phyloP scores from a whole-genome alignment of 164 flowering plant genomes.

The Vitis amurensis region DNA sequence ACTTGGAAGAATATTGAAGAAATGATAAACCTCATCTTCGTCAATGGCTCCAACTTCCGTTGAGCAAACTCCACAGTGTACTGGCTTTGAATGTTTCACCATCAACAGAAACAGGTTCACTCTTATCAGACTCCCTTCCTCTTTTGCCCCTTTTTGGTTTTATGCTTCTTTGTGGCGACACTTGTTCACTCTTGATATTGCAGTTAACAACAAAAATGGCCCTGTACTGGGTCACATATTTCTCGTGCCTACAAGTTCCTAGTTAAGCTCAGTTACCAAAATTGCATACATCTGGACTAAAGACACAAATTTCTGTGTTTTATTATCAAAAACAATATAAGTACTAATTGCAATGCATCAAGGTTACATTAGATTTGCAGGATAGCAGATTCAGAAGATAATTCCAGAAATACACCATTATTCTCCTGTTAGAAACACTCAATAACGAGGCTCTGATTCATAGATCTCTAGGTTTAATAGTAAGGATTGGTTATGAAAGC shows the following conservation, averaged over 20 bases:
- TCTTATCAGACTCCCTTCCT: slow-evolving; percentile 19
- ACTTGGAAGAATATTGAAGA: slow-evolving; percentile 77
- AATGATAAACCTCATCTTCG: slow-evolving; percentile 81
- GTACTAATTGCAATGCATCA: background rate
- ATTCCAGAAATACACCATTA: background rate
- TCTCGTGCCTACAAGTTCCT: slow-evolving; percentile 66
- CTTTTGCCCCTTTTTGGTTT: slow-evolving; percentile 32
- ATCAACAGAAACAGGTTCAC: slow-evolving; percentile 18
- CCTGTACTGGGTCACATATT: slow-evolving; percentile 70
- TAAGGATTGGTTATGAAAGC: too few species aligned
- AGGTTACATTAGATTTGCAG: background rate
- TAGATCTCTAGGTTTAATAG: too few species aligned
- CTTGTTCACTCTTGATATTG: slow-evolving; percentile 39
- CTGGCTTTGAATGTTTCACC: slow-evolving; percentile 47
- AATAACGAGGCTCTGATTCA: too few species aligned
- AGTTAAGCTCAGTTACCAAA: background rate
- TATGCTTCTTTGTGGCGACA: slow-evolving; percentile 20
- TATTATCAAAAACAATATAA: background rate
- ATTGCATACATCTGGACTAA: background rate
- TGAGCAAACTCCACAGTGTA: slow-evolving; percentile 68
- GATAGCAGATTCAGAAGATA: background rate
- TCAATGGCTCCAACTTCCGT: slow-evolving; percentile 78
- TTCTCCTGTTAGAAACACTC: too few species aligned
- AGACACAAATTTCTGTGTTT: background rate
- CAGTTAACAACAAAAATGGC: slow-evolving; percentile 76